Evolutionary conservation across 129 eudicot genomes (phyloP).

Genomic region (Calendula officinalis): DNA sequence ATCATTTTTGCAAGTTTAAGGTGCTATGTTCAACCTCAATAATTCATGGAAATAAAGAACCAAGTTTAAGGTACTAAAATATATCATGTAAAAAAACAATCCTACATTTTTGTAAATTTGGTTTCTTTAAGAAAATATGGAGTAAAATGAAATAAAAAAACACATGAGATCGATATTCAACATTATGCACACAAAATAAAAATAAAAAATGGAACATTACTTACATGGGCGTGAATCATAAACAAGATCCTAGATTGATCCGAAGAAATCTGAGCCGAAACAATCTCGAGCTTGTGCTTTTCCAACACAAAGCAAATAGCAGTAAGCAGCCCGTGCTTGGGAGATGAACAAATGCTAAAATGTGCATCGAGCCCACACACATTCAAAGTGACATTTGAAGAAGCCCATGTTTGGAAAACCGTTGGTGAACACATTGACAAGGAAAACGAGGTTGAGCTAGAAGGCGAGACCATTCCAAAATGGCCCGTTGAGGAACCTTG

Average conservation of each 20-base stretch:
- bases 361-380: conserved; percentile 70
- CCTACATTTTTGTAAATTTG: no score
- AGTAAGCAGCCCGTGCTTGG: conserved; percentile 52
- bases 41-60: no score
- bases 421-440: conserved; percentile 36
- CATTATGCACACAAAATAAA: not conserved
- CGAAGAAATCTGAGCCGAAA: conserved; percentile 59
- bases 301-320: conserved; percentile 59
- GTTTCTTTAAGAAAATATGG: no score
- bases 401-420: conserved; percentile 62
- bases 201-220: conserved; percentile 15
- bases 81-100: no score
- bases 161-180: not conserved
- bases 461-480: conserved; percentile 10
- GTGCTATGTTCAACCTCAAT: no score
- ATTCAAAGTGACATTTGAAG: conserved; percentile 63
- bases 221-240: conserved; percentile 82
- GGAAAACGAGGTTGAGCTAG: conserved; percentile 15
- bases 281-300: conserved; percentile 59
- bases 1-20: no score
- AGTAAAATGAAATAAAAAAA: no score
- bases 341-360: conserved; percentile 49
- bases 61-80: no score
- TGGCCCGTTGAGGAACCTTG: conserved; percentile 38
- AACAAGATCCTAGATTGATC: conserved; percentile 42